Percentiles rank a stretch among this genome's conserved stretches.
Evolutionary conservation across 1,284 basidiomycete genomes (phyloP).

Genomic region (Inonotus hispidus): DNA sequence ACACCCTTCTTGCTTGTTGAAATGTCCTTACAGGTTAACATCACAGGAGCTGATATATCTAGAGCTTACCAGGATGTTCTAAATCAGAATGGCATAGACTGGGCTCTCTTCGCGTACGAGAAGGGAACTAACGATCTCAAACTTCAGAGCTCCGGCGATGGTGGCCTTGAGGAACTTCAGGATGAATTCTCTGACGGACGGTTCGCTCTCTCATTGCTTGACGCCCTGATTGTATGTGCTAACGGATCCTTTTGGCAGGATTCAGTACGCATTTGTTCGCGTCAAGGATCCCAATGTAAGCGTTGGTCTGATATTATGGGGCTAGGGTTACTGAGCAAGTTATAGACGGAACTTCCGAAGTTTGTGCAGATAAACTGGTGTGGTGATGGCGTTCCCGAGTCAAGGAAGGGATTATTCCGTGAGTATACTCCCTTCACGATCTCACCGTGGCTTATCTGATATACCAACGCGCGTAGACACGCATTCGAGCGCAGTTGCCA

Average conservation of each 20-base stretch:
- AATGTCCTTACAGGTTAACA: constrained; percentile 78
- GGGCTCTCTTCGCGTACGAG: constrained; percentile 85
- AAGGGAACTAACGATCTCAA: constrained; percentile 86
- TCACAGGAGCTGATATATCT: constrained; percentile 65
- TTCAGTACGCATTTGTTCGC: constrained; percentile 91
- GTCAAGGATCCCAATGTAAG: constrained; percentile 85
- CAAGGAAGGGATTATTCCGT: constrained; percentile 89
- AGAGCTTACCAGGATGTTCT: constrained; percentile 81
- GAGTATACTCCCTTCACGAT: constrained; percentile 19
- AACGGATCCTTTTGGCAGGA: constrained; percentile 41
- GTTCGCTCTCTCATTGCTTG: constrained; percentile 36
- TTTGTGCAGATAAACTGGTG: constrained; percentile 93
- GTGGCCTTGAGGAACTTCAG: constrained; percentile 85
- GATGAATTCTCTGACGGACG: constrained; percentile 94
- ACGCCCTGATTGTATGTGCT: background rate
- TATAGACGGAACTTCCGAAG: constrained; percentile 80
- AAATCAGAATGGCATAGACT: constrained; percentile 72
- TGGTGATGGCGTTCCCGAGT: constrained; percentile 92
- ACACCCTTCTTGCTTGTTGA: background rate
- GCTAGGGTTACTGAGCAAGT: constrained; percentile 3
- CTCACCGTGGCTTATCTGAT: background rate
- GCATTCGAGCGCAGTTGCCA: constrained; percentile 79
- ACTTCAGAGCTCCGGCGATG: constrained; percentile 79
- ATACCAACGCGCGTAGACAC: constrained; percentile 39
- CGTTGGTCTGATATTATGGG: constrained; percentile 7